Conservation (phyloP, 805 yeast species). For the Zygosaccharomyces pseudorouxii region DNA sequence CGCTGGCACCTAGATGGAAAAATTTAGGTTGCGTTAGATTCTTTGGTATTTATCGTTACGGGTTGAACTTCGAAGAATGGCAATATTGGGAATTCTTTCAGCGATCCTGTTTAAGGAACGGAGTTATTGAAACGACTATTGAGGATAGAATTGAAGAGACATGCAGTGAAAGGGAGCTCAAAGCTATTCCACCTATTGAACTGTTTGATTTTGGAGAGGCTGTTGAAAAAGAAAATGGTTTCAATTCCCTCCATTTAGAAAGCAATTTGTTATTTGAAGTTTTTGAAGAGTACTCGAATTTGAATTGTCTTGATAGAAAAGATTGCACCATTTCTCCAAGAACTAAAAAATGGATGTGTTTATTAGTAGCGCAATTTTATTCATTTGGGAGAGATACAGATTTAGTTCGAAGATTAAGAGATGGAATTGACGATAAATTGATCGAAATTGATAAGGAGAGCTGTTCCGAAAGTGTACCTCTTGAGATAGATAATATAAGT, state of each 20-base stretch:
- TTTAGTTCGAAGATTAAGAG: neutral
- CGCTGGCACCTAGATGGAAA: neutral
- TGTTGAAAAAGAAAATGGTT: too few relatives aligned
- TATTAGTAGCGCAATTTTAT: neutral
- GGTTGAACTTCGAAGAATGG: neutral
- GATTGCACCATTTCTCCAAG: neutral
- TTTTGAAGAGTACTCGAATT: neutral
- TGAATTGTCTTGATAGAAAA: neutral
- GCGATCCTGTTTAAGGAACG: neutral
- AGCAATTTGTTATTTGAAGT: neutral
- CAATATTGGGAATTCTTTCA: neutral
- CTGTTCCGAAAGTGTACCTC: neutral
- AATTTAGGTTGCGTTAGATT: neutral
- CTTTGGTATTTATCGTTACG: neutral
- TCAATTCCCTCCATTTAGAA: neutral
- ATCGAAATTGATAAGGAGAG: neutral
- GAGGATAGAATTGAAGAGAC: too few relatives aligned
- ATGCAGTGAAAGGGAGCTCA: too few relatives aligned
- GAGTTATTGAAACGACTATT: too few relatives aligned
- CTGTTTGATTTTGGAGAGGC: too few relatives aligned
- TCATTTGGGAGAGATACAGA: neutral
- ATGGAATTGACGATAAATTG: neutral
- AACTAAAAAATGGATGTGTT: neutral
- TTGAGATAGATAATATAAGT: neutral
- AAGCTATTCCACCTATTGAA: too few relatives aligned